Evolutionary conservation across 1,284 basidiomycete species (phyloP), one percentile per base, ranked within the genome.

Genomic region (Grifola frondosa): DNA sequence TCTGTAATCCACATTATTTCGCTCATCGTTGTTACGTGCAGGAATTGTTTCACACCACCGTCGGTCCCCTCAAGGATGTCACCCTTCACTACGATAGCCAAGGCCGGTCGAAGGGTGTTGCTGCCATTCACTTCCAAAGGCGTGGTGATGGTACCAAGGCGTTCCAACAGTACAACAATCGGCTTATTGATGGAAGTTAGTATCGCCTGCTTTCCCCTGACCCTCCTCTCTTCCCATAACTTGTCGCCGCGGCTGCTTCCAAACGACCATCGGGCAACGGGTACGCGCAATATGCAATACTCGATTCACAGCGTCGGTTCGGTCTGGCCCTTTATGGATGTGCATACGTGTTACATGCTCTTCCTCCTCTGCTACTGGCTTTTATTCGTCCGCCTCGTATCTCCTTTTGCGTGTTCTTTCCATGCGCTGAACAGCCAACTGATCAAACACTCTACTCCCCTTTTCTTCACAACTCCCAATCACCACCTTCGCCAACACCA

Each of bases 171-270:
- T 98, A 97, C 79, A 93, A 98, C 80, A 92, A 93, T 74, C 88
- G 96, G 66, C 86, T 98, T 73, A 95, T 98, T 79, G 95, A 98
- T 85, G 91, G 93, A 77, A 96, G 94, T 97, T 88, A 93, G 94
- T 96, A 84, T 78, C 80, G 71, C 73, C 73, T 74, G 63, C 63
- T 60, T 62, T 75, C 65, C 42, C n/a, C 59, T 63, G 39, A 35
- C 38, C 21, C 41, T 30, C 59, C 40, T 63, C 43, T 40, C 32
- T 48, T 45, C 49, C 13, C 40, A 24, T 49, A 49, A 44, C 40
- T 38, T 41, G 28, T n/a, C n/a, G n/a, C n/a, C n/a, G n/a, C n/a
- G n/a, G n/a, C n/a, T n/a, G n/a, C n/a, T n/a, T n/a, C n/a, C n/a
- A n/a, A n/a, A n/a, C n/a, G n/a, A n/a, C n/a, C n/a, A n/a, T n/a